Base-by-base conservation (phyloP, 306 rosid species). In the Trifolium repens region DNA sequence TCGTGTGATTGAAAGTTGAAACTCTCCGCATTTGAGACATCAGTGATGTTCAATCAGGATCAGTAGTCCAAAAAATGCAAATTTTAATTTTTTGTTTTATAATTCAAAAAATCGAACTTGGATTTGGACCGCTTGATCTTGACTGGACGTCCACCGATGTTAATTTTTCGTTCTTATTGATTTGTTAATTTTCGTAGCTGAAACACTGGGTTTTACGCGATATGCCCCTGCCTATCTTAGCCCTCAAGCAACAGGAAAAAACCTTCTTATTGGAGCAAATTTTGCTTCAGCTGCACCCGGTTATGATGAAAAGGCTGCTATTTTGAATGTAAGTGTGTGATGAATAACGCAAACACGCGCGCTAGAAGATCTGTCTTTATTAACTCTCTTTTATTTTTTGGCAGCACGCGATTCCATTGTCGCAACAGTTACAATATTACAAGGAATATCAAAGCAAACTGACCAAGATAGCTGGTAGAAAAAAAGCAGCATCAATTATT, bases 281-380 rank as follows among this genome's bases (percentile, higher is more conserved):
- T 96, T 96, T 70, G 99, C 98, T 78, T 96, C 99, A 27, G 99
- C 98, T 82, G 97, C 96, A n/a, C 89, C 99, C 9, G 98, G 99
- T 75, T 96, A 92, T 54, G 99, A 96, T 76, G 94, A 96, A 69
- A 85, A 74, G 22, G 97, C 99, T 74, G 96, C 98, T 37, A 16
- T 0, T 61, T 75, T 85, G 74, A 96, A 83, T 81, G 99, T 96
- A 85, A 86, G 70, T 74, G 54, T 71, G 49, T 54, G 49, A 43
- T 72, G 30, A 52, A 46, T 30, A 57, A 16, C 53, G 42, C 15
- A 49, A 5, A 12, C 22, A 22, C 7, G 19, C 22, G 15, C 4
- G 2, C 67, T 59, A 40, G 39, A 59, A 46, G 40, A n/a, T 34
- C 32, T 35, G 2, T 22, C 64, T 14, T 69, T 54, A 14, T 52